A percentile compares a stretch with the other conserved stretches of the same genome.
These are phyloP conservation scores for Mortierella sp. DNA, from an alignment of 371 early-diverging fungal genomes.

Conservation along the genomic window DNA sequence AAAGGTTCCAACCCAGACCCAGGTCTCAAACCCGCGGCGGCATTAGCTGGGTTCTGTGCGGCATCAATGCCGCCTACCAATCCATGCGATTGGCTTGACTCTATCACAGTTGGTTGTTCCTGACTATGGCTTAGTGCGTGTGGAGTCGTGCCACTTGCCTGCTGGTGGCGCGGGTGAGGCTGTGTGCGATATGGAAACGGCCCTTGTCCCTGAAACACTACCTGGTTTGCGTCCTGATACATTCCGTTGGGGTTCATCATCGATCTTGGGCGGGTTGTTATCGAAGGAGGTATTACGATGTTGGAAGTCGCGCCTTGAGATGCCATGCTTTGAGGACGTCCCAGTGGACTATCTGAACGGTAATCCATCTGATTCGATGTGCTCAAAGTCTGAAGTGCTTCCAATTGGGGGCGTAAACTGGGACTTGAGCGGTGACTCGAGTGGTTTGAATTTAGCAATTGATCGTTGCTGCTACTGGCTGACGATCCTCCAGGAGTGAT, in stretches of 20 bases:
- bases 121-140: too few relatives aligned
- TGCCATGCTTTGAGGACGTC: constrained; percentile 8
- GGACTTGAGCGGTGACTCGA: constrained; percentile 28
- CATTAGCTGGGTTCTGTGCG: too few relatives aligned
- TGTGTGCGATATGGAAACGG: background rate
- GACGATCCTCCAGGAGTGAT: constrained; percentile 3
- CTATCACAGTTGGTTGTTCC: too few relatives aligned
- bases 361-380: too few relatives aligned
- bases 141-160: too few relatives aligned
- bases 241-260: constrained; percentile 15
- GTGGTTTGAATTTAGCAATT: constrained; percentile 16
- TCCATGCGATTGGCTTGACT: too few relatives aligned
- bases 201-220: background rate
- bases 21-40: too few relatives aligned
- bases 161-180: background rate
- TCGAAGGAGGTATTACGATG: constrained; percentile 42
- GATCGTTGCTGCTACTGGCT: constrained; percentile 24
- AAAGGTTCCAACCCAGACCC: too few relatives aligned
- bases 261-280: constrained; percentile 38
- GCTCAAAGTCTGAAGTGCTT: background rate
- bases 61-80: too few relatives aligned
- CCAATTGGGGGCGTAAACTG: constrained; percentile 5
- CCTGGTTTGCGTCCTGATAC: constrained; percentile 1
- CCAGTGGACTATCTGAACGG: too few relatives aligned
- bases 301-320: background rate